Evolutionary conservation across 192 early-diverging fungal species (phyloP), one percentile per base, ranked within the genome.

Genomic region (Helicostylum pulchrum): DNA sequence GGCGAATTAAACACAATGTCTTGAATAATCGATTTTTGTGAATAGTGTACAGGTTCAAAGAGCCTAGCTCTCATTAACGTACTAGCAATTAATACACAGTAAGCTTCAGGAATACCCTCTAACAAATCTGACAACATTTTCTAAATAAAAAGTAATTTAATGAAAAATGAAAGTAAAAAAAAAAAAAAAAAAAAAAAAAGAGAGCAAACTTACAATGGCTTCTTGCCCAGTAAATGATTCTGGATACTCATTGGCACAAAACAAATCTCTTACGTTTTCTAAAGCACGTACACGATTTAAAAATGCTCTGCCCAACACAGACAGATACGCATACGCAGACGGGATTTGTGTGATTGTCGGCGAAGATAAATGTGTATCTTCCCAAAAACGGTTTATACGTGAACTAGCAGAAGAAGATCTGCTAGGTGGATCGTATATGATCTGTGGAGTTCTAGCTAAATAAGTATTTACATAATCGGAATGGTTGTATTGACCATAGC

Each of bases 171-270:
- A n/a, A n/a, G n/a, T n/a, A n/a, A n/a, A n/a, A n/a, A n/a, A n/a
- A n/a, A n/a, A 51, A 7, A 8, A 51, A 19, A 19, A 5, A 19
- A 1, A 51, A 5, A 51, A 17, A 46, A 8, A 31, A 0, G 12
- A 61, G 20, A 26, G 52, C 53, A 67, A 57, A 32, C 53, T 60
- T 67, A 75, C 74, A 39, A 68, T 51, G 4, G 66, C 66, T 44
- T 68, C 66, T 45, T 68, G 49, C 3, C 66, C 66, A 5, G 58
- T 68, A 46, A 68, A 68, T 20, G 58, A 61, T 46, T 73, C 71
- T 36, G 71, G 71, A 49, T 73, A 73, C 20, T 73, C 71, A 56
- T 61, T 62, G 3, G 61, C 63, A 59, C 71, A 73, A 63, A 63
- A 73, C 10, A 73, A 46, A 19, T 73, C 71, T 32, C 71, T 65